Evolutionary conservation across 148 eudicot genomes (phyloP).

Genomic region (Vaccinium darrowii): DNA sequence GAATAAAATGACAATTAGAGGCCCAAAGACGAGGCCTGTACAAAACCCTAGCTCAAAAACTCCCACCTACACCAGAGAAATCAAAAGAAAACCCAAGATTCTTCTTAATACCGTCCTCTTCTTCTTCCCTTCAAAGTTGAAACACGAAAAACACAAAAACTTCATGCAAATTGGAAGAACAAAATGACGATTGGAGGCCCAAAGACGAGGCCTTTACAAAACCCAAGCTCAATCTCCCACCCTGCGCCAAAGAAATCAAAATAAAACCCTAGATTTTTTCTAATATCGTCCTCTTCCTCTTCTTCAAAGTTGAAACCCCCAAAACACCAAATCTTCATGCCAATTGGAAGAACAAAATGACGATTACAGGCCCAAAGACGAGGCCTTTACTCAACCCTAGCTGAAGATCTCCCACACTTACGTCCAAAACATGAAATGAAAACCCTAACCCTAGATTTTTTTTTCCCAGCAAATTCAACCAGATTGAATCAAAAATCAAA

Average conservation of each 20-base stretch:
- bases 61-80: constrained; percentile 1
- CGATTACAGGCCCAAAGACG: constrained; percentile 9
- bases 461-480: neutral
- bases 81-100: constrained; percentile 15
- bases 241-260: too few species aligned
- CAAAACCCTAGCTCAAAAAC: constrained; percentile 31
- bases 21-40: constrained; percentile 13
- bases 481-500: neutral
- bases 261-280: too few species aligned
- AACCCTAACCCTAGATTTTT: constrained; percentile 22
- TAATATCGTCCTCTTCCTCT: neutral
- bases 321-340: neutral
- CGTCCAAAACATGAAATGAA: neutral
- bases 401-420: constrained; percentile 18
- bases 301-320: neutral
- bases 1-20: neutral
- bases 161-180: constrained; percentile 39
- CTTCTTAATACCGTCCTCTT: constrained; percentile 21
- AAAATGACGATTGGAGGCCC: neutral
- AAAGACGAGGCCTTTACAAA: constrained; percentile 18
- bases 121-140: constrained; percentile 12
- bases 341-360: neutral
- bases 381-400: constrained; percentile 31
- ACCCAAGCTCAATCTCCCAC: constrained; percentile 17
- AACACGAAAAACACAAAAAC: constrained; percentile 55